Base-by-base conservation (phyloP, 257 asterid genomes). In the Nicotiana knightiana region DNA sequence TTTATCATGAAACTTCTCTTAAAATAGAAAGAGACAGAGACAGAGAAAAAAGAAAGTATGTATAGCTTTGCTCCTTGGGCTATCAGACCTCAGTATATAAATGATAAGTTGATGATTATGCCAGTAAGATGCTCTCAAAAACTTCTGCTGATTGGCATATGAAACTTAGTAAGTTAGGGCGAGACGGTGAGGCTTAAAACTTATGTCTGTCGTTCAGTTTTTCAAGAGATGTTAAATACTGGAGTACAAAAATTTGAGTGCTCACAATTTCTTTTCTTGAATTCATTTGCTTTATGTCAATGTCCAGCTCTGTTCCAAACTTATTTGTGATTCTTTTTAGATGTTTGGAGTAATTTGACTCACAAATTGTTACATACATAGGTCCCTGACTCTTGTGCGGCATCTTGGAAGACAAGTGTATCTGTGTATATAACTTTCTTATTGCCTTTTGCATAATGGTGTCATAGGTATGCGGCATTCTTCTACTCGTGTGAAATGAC, bases 21-120 rank as follows among this genome's bases (percentile, higher is more conserved):
- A 51, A 7, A 71, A 67, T 59, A 63, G 51, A 65, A 71, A 71
- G 78, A 11, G 59, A 21, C 24, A 21, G 24, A 21, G 24, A 43
- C 35, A 70, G 65, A 58, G 68, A 16, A 54, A 51, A 58, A n/a
- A 17, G 2, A 28, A 46, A 21, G 10, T 35, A 77, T 87, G 87
- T 82, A 85, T 76, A 82, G 84, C 84, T 86, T 39, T 82, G 73
- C 28, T 57, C 71, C 76, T 62, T 67, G 86, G 84, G 65, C 48
- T 43, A 54, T 85, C 85, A 84, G 85, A 61, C 75, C 68, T 39
- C 48, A 43, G 48, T 43, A 43, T 43, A 75, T 30, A 61, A 10
- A 81, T 53, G 80, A 81, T 53, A 70, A 55, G 92, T 86, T 89
- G 67, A 86, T 89, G 91, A 87, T 86, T 86, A 87, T 90, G 93